Conservation (phyloP, 257 asterid genomes). For the Henckelia pumila region DNA sequence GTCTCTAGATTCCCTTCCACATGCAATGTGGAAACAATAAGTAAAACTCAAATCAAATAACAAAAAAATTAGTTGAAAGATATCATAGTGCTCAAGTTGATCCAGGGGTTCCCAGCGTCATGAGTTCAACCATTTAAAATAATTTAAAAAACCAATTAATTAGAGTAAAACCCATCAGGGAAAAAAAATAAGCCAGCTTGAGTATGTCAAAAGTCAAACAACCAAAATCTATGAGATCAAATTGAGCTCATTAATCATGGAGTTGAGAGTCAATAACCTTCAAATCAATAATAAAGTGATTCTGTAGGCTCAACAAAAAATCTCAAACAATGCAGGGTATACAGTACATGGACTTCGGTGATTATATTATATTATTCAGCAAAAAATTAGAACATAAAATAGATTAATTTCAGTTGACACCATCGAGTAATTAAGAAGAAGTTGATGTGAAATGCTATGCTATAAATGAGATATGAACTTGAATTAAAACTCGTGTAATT, state of each 20-base stretch:
- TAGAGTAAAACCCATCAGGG: neutral
- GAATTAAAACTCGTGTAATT: too few species aligned
- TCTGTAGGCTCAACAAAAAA: neutral
- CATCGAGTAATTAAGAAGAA: too few species aligned
- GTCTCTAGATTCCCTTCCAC: too few species aligned
- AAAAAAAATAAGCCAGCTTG: neutral
- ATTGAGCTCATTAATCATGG: neutral
- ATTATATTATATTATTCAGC: too few species aligned
- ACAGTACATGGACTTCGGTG: neutral
- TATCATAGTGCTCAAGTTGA: neutral
- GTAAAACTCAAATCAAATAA: too few species aligned
- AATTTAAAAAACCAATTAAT: neutral
- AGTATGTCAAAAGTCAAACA: neutral
- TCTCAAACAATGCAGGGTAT: constrained; percentile 5
- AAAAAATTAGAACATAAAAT: too few species aligned
- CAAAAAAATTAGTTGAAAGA: neutral
- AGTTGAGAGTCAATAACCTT: constrained; percentile 7
- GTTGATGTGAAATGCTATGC: too few species aligned
- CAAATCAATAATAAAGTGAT: neutral
- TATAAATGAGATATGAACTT: too few species aligned
- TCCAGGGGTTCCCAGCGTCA: neutral
- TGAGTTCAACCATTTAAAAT: neutral
- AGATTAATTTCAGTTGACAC: too few species aligned
- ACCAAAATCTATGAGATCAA: neutral
- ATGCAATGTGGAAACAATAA: too few species aligned